Evolutionary conservation across 352 stramenopile species (phyloP).

Genomic region (Phytophthora megakarya): DNA sequence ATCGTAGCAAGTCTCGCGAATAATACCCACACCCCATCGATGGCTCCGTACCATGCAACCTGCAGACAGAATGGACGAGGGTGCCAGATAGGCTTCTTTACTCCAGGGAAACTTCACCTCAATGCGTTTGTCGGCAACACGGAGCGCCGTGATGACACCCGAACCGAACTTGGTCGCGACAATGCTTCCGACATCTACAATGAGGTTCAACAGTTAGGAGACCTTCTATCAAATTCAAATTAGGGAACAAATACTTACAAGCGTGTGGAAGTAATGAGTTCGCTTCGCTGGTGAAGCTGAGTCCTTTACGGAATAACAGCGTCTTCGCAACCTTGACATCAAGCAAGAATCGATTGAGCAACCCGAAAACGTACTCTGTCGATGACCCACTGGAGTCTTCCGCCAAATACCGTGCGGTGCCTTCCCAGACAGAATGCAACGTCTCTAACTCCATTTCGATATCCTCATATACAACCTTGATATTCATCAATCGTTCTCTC

Average conservation of each 20-base stretch:
- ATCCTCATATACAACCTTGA: constrained; percentile 62
- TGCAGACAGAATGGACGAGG: constrained; percentile 48
- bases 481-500: constrained; percentile 46
- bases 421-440: constrained; percentile 65
- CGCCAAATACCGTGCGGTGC: constrained; percentile 67
- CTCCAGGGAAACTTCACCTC: constrained; percentile 81
- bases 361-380: constrained; percentile 71
- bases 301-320: constrained; percentile 59
- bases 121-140: constrained; percentile 52
- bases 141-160: constrained; percentile 68
- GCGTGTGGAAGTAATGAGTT: constrained; percentile 42
- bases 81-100: constrained; percentile 56
- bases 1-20: constrained; percentile 67
- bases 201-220: background rate
- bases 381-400: constrained; percentile 61
- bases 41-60: constrained; percentile 58
- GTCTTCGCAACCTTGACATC: constrained; percentile 79
- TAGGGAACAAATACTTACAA: constrained; percentile 38
- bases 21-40: constrained; percentile 60
- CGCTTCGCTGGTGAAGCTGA: constrained; percentile 50
- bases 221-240: background rate
- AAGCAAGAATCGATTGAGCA: constrained; percentile 76
- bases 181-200: constrained; percentile 62
- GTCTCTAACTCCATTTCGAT: constrained; percentile 70
- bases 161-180: constrained; percentile 66